Evolutionary conservation across 805 yeast genomes (phyloP), one percentile per base, ranked within the genome.

Genomic region (Candida incommunis): DNA sequence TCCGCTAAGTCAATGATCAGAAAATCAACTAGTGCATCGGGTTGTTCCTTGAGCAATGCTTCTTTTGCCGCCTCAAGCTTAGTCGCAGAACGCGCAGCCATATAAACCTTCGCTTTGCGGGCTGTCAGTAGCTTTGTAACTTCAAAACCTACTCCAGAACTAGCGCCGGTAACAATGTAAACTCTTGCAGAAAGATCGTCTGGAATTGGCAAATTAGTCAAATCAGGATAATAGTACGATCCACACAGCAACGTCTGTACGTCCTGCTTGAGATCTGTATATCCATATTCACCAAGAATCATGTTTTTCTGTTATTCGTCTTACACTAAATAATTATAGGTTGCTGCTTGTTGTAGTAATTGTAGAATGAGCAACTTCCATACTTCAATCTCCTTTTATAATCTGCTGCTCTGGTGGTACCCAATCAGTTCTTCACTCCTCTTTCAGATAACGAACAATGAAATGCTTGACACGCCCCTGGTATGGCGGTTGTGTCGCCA

Each of bases 111-210:
- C 16, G 65, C 67, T 25, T 57, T 56, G 43, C 58, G 51, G n/a
- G 40, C 41, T 2, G 58, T 50, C 11, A 70, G 54, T 7, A 60
- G 51, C 44, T 58, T 61, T 2, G 61, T 56, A 9, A 58, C 54
- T 31, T 64, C 60, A 24, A 54, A 58, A 0, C 68, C 69, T 40
- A 65, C 52, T 29, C 69, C 68, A 5, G 63, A 50, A 21, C 58
- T 56, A 1, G 59, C 57, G 15, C 69, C 69, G 1, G 69, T 64
- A 31, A 65, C 53, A 4, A 60, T 43, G 15, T 42, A 53, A 7
- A 53, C 60, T 46, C 56, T 57, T 21, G 59, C 63, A 0, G 53
- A 20, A 54, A 59, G 54, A 43, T 61, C 63, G 2, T 59, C 60
- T 27, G 37, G 13, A 16, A 31, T 11, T 5, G 37, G 37, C 11